Evolutionary conservation across 2,329 filamentous ascomycete genomes (phyloP), one percentile per base, ranked within the genome.

Genomic region (Exophiala oligosperma): DNA sequence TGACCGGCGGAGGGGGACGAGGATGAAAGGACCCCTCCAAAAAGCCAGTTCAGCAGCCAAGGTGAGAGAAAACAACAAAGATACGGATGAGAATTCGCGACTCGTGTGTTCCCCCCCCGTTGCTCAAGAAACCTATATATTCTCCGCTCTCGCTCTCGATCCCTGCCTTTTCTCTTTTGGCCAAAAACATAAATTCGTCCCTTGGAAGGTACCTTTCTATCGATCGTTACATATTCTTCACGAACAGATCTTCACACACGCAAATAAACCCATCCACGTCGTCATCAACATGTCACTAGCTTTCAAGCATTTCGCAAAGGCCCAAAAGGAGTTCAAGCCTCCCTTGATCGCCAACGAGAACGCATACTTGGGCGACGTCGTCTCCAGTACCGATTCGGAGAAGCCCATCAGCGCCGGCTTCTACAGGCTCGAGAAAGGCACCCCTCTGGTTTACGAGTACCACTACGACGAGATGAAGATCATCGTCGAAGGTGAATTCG

Each of bases 391-490:
- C 56, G 79, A 83, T 70, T 71, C 81, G 12, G 79, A 82, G 9
- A 83, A 81, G 66, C 86, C 86, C 58, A 81, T 89, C 59, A 83
- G 82, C 0, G 77, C 77, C 6, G 87, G 87, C 23, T 82, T 90
- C 69, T 89, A 88, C 76, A 80, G 86, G 11, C 77, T 89, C 9
- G 84, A 88, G 67, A 86, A 87, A 64, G 86, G 86, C 66, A 84
- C 84, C 2, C 83, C 85, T 1, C 79, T 90, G 17, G 83, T 85
- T 7, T 89, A 89, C 75, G 83, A 80, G 32, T 89, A 89, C 73
- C 84, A 78, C 41, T 89, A 89, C 72, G 82, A 89, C 68, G 87
- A 89, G 76, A 87, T 88, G 83, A 89, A 89, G 77, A 87, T 89
- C 69, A 86, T 90, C 63, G 73, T 89, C 8, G 86, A 89, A 66